Base-by-base conservation (phyloP, 1,284 basidiomycete species). In the Boletus coffeatus region DNA sequence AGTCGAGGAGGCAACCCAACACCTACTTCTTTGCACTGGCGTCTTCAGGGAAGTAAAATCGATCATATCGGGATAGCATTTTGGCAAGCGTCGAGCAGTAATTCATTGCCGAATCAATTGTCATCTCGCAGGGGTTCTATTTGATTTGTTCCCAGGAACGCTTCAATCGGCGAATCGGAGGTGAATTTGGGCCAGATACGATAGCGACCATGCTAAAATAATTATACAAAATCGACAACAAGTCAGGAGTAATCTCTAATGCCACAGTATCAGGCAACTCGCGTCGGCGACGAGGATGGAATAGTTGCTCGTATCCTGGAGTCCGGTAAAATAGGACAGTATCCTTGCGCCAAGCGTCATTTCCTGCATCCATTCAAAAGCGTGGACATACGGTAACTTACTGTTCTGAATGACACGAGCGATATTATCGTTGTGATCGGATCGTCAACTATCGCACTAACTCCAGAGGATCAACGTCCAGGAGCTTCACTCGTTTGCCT, bases 161-260 rank as follows among this genome's bases (percentile, higher is more conserved):
- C 72, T 95, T 94, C 66, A 99, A 78, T 10, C 97, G 86, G 66
- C 93, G 86, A 66, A 99, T 95, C 5, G 95, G 94, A 37, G 95
- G 92, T 8, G 93, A 95, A 70, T 98, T 98, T 60, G 99, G 81
- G 2, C 95, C 97, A 4, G 95, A 96, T 10, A 97, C 88, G 62
- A 99, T 94, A 36, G 96, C 94, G 71, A 94, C 94, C 87, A 98
- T 92, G 13, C 91, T 92, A 13, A 95, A 96, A 77, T 94, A 99
- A 76, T 99, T 99, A 73, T 96, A 92, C 67, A 99, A 16, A 78
- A 76, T 57, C 94, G 88, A 77, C 96, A 99, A 56, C 18, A 21
- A 43, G 25, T 67, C 48, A 63, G 60, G 9, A 10, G 11, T 55
- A 48, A 18, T 56, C 48, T 36, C 46, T 7, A 13, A 21, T 29